phyloP scores from a whole-genome alignment of 1,139 yeast genomes.

The Blastobotrys buckinghamii region DNA sequence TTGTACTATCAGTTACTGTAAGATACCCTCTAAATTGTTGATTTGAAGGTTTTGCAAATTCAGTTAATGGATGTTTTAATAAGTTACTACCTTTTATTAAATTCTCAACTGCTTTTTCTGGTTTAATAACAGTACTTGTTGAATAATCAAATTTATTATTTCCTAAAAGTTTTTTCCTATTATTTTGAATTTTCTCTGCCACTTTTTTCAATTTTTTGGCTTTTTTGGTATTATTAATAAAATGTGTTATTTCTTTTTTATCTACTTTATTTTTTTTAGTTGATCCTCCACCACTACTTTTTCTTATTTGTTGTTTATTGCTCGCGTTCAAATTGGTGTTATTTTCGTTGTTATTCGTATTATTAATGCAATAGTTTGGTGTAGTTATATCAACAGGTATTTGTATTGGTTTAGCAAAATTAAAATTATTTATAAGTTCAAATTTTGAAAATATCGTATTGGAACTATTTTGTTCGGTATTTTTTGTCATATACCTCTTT shows the following conservation, averaged over 20 bases:
- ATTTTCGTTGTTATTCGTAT: too few species aligned
- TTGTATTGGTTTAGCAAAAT: background rate
- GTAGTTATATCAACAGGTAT: background rate
- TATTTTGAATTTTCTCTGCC: background rate
- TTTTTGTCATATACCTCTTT: too few species aligned
- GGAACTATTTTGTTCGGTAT: too few species aligned
- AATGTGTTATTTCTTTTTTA: background rate
- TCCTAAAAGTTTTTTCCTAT: background rate
- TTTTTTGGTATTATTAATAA: conserved; percentile 2
- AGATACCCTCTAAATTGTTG: conserved; percentile 10
- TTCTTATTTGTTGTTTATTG: background rate
- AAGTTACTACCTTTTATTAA: background rate
- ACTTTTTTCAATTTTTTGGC: background rate
- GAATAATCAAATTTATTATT: too few species aligned
- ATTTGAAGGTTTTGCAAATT: background rate
- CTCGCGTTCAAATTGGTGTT: too few species aligned
- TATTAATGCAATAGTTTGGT: too few species aligned
- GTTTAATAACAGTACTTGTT: background rate
- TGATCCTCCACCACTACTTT: too few species aligned
- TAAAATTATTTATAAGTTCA: background rate
- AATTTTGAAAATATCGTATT: background rate
- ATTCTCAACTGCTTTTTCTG: background rate
- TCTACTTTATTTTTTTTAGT: background rate
- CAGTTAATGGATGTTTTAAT: background rate
- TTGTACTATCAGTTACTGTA: background rate